phyloP scores from a whole-genome alignment of 805 yeast genomes.

The Debaryomyces hansenii region DNA sequence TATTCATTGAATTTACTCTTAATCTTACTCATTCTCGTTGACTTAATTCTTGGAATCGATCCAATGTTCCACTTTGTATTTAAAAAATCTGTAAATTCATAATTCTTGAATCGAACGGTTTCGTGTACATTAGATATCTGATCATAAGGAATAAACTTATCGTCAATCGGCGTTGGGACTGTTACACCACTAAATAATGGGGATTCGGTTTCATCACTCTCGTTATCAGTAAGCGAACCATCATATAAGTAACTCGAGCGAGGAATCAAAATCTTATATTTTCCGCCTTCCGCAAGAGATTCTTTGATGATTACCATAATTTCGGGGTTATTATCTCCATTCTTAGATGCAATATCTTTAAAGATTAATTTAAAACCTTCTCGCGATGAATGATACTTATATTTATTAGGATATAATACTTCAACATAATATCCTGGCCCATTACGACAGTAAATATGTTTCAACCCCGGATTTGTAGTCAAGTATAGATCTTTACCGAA shows the following conservation, averaged over 20 bases:
- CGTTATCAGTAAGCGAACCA: slow-evolving; percentile 6
- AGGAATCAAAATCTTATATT: slow-evolving; percentile 24
- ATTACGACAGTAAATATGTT: slow-evolving; percentile 57
- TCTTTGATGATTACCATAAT: slow-evolving; percentile 27
- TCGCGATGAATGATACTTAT: background rate
- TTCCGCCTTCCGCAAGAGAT: slow-evolving; percentile 27
- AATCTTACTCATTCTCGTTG: slow-evolving; percentile 24
- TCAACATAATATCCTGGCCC: slow-evolving; percentile 65
- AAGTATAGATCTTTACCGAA: slow-evolving; percentile 57
- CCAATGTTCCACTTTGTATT: slow-evolving; percentile 41
- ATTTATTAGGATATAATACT: slow-evolving; percentile 12
- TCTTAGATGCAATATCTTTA: slow-evolving; percentile 18
- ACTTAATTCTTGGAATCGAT: slow-evolving; percentile 43
- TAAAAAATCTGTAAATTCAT: slow-evolving; percentile 25
- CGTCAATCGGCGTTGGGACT: slow-evolving; percentile 22
- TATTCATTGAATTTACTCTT: slow-evolving; percentile 9
- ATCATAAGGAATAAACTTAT: slow-evolving; percentile 20
- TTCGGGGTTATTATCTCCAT: slow-evolving; percentile 15
- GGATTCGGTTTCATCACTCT: slow-evolving; percentile 4
- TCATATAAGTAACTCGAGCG: slow-evolving; percentile 10
- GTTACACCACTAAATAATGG: slow-evolving; percentile 25
- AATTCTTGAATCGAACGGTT: slow-evolving; percentile 18
- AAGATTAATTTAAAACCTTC: slow-evolving; percentile 28
- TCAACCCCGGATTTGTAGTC: slow-evolving; percentile 65
- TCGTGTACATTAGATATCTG: slow-evolving; percentile 6